These are phyloP conservation scores for Thraustotheca clavata DNA, from an alignment of 352 stramenopile genomes.

Conservation along the genomic window DNA sequence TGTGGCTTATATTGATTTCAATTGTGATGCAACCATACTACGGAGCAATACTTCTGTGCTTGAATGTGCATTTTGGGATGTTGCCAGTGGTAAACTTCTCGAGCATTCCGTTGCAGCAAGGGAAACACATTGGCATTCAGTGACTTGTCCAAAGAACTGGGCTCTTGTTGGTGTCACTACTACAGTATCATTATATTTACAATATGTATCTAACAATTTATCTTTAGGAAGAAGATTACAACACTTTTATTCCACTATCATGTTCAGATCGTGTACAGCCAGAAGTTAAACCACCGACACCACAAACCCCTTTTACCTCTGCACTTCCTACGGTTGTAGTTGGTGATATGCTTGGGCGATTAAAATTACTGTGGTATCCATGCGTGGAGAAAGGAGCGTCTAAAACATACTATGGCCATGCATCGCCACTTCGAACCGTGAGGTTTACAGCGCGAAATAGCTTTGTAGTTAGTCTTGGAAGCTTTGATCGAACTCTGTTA, in stretches of 20 bases:
- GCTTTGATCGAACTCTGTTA: slow-evolving; percentile 13
- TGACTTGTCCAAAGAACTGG: slow-evolving; percentile 16
- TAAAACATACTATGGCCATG: slow-evolving; percentile 13
- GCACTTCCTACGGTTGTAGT: slow-evolving; percentile 9
- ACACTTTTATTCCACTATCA: background rate
- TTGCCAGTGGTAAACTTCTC: slow-evolving; percentile 4
- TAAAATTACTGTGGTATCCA: slow-evolving; percentile 17
- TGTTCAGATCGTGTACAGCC: slow-evolving; percentile 17
- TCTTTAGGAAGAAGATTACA: too few relatives aligned
- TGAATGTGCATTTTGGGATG: slow-evolving; percentile 19
- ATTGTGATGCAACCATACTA: slow-evolving; percentile 16
- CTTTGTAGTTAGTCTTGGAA: slow-evolving; percentile 15
- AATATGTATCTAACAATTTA: background rate
- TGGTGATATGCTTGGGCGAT: slow-evolving; percentile 5
- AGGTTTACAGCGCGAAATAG: slow-evolving; percentile 4
- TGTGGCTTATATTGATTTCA: slow-evolving; percentile 16
- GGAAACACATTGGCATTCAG: slow-evolving; percentile 17
- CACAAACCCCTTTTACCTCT: background rate
- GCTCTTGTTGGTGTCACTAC: background rate
- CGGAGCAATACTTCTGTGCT: slow-evolving; percentile 17
- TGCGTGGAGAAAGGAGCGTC: slow-evolving; percentile 16
- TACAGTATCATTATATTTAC: background rate
- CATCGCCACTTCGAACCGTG: slow-evolving; percentile 6
- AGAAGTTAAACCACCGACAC: too few relatives aligned
- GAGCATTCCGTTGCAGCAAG: slow-evolving; percentile 11